A percentile compares a stretch with the other conserved stretches of the same genome.
phyloP scores from a whole-genome alignment of 495 filamentous ascomycete genomes.

The Elasticomyces elasticus region DNA sequence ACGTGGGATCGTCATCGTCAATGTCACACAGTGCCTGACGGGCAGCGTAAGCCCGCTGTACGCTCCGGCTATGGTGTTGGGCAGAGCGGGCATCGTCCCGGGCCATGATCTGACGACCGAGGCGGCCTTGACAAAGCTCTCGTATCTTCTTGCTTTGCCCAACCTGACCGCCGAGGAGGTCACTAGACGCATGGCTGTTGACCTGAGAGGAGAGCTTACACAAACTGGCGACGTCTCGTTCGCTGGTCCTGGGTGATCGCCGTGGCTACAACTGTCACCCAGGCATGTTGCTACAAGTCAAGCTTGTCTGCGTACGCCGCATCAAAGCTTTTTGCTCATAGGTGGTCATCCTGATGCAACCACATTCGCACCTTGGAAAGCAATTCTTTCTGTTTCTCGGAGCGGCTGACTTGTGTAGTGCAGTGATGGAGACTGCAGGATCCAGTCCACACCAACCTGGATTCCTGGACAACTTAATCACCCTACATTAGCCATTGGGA shows the following conservation, averaged over 20 bases:
- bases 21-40: conserved; percentile 82
- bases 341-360: no score
- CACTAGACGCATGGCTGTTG: conserved; percentile 58
- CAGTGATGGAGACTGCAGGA: no score
- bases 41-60: conserved; percentile 87
- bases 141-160: conserved; percentile 69
- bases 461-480: no score
- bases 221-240: neutral
- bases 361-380: no score
- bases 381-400: no score
- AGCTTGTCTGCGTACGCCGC: no score
- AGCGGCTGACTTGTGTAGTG: no score
- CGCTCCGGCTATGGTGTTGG: conserved; percentile 78
- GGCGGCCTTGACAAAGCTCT: conserved; percentile 86
- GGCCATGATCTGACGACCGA: conserved; percentile 91
- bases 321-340: no score
- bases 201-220: conserved; percentile 72
- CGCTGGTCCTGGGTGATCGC: neutral
- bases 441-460: no score
- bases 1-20: conserved; percentile 80
- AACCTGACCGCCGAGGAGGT: conserved; percentile 53
- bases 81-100: conserved; percentile 82
- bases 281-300: no score
- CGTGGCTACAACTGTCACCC: no score
- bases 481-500: no score